These are phyloP conservation scores for Xerocomellus intermedius DNA, from an alignment of 768 basidiomycete genomes.

Conservation along the genomic window DNA sequence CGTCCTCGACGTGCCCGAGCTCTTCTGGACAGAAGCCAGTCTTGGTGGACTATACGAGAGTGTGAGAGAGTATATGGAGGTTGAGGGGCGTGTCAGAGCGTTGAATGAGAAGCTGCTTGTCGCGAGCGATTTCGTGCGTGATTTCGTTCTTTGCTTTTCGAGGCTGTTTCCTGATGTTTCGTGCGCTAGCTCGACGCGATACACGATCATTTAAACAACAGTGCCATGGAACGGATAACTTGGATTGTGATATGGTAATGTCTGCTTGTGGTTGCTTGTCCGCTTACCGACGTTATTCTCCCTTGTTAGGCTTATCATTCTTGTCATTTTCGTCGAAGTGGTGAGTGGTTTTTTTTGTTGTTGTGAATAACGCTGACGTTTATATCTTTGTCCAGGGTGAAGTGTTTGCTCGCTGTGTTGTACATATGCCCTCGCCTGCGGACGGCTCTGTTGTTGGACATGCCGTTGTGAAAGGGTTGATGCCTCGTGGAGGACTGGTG, in stretches of 20 bases:
- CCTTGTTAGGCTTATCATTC: conserved; percentile 75
- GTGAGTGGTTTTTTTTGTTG: conserved; percentile 39
- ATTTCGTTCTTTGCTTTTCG: not conserved
- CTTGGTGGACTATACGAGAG: conserved; percentile 88
- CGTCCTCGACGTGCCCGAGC: conserved; percentile 88
- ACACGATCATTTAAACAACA: conserved; percentile 89
- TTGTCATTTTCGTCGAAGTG: conserved; percentile 84
- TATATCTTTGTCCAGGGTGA: conserved; percentile 54
- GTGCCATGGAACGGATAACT: conserved; percentile 88
- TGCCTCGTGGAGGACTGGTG: conserved; percentile 27
- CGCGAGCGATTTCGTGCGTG: conserved; percentile 81
- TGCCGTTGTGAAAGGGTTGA: conserved; percentile 9
- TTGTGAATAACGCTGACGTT: not conserved
- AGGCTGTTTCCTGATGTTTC: not conserved
- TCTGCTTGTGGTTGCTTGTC: conserved; percentile 45
- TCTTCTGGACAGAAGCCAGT: conserved; percentile 95
- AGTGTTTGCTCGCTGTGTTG: conserved; percentile 70
- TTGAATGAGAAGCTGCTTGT: conserved; percentile 87
- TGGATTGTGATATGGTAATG: conserved; percentile 66
- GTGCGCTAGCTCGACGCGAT: conserved; percentile 77
- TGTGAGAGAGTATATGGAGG: conserved; percentile 94
- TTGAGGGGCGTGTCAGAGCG: conserved; percentile 74
- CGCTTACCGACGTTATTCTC: conserved; percentile 21
- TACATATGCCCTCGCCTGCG: conserved; percentile 42
- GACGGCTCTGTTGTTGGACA: not conserved